A percentile compares a stretch with the other conserved stretches of the same genome.
These are phyloP conservation scores for Kalmusia sp. DNA, from an alignment of 2,329 filamentous ascomycete species.

Conservation along the genomic window DNA sequence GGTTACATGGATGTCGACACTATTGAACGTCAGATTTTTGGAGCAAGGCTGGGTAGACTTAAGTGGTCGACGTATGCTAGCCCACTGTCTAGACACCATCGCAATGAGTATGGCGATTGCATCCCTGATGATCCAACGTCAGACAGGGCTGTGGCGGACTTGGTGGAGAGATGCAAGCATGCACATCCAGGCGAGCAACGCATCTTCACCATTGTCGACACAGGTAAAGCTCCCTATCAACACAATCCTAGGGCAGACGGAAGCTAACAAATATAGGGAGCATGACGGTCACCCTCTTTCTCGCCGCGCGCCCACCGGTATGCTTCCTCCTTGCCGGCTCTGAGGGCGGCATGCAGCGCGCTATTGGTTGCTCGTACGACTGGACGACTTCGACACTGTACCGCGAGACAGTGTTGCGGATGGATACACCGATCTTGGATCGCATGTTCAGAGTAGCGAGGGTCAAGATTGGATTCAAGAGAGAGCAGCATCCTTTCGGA, in stretches of 20 bases:
- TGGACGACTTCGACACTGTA: constrained; percentile 46
- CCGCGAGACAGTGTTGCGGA: constrained; percentile 50
- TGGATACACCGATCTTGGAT: constrained; percentile 44
- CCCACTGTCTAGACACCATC: constrained; percentile 32
- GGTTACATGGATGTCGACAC: constrained; percentile 41
- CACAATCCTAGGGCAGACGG: no score
- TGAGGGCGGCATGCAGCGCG: constrained; percentile 53
- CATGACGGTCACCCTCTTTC: constrained; percentile 51
- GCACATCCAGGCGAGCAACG: constrained; percentile 21
- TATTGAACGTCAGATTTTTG: constrained; percentile 47
- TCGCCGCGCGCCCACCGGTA: constrained; percentile 45
- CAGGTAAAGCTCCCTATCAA: no score
- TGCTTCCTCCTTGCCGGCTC: constrained; percentile 47
- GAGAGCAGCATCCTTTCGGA: no score
- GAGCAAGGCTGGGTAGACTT: constrained; percentile 37
- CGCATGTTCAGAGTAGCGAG: constrained; percentile 32
- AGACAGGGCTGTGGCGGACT: constrained; percentile 9
- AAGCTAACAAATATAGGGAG: no score
- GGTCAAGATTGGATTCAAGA: no score
- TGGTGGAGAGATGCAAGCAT: constrained; percentile 20
- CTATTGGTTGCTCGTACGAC: constrained; percentile 53
- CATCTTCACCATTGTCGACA: constrained; percentile 26
- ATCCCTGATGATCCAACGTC: constrained; percentile 34
- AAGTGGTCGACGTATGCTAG: constrained; percentile 38
- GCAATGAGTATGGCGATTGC: constrained; percentile 25